Conservation (phyloP, 1,139 yeast species). For the Ogataea hybrid region DNA sequence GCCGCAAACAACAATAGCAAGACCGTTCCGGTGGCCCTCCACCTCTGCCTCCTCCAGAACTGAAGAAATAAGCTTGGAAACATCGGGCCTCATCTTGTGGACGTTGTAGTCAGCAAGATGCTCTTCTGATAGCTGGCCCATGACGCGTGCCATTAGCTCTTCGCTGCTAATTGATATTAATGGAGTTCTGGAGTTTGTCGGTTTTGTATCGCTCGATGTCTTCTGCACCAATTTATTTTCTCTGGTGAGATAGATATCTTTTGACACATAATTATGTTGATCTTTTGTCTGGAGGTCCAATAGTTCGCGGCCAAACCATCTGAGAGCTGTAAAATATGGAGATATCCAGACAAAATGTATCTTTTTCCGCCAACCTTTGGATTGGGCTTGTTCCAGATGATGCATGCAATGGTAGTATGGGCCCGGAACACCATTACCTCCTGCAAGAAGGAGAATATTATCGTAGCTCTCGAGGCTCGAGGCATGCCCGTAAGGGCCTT, state of each 20-base stretch:
- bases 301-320: slow-evolving; percentile 54
- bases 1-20: slow-evolving; percentile 52
- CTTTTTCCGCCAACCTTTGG: slow-evolving; percentile 7
- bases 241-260: slow-evolving; percentile 44
- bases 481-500: slow-evolving; percentile 48
- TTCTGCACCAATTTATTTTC: slow-evolving; percentile 10
- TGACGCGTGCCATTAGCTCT: slow-evolving; percentile 7
- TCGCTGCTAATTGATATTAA: slow-evolving; percentile 1
- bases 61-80: slow-evolving; percentile 11
- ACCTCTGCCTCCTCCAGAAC: slow-evolving; percentile 6
- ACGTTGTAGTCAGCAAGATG: slow-evolving; percentile 5
- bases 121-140: slow-evolving; percentile 5
- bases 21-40: slow-evolving; percentile 12
- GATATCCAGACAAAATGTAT: slow-evolving; percentile 52
- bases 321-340: slow-evolving; percentile 41
- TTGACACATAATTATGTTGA: slow-evolving; percentile 10
- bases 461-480: slow-evolving; percentile 38
- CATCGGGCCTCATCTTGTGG: slow-evolving; percentile 9
- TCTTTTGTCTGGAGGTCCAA: slow-evolving; percentile 33
- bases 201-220: not conserved
- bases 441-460: slow-evolving; percentile 41
- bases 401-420: slow-evolving; percentile 40
- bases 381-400: slow-evolving; percentile 23
- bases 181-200: slow-evolving; percentile 2
- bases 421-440: slow-evolving; percentile 52